These are phyloP conservation scores for Withania somnifera DNA, from an alignment of 305 asterid genomes.

Conservation along the genomic window DNA sequence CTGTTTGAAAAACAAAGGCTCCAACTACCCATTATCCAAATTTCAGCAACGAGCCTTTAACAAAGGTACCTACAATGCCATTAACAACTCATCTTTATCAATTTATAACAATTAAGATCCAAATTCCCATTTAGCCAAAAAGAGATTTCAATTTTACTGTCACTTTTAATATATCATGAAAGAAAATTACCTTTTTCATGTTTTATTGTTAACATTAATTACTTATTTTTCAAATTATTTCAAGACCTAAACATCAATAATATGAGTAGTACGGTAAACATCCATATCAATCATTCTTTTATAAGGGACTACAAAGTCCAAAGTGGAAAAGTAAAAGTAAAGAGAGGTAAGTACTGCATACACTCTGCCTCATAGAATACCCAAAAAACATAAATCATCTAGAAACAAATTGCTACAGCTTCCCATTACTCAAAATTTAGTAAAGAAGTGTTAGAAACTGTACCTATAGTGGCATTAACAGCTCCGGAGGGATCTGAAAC, in stretches of 20 bases:
- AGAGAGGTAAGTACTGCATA: too few species aligned
- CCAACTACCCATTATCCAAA: conserved; percentile 55
- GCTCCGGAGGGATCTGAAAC: neutral
- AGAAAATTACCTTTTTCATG: too few species aligned
- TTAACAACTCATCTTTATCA: conserved; percentile 1
- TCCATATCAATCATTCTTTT: too few species aligned
- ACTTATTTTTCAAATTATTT: too few species aligned
- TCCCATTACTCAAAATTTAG: conserved; percentile 24
- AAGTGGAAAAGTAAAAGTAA: too few species aligned
- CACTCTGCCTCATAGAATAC: conserved; percentile 31
- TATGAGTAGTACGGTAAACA: too few species aligned
- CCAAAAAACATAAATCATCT: conserved; percentile 50
- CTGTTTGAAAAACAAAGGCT: conserved; percentile 52
- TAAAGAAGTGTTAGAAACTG: conserved; percentile 10
- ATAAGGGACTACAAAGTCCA: too few species aligned
- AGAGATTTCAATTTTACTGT: too few species aligned
- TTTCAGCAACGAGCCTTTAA: conserved; percentile 26
- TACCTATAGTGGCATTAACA: conserved; percentile 10
- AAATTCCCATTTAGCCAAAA: conserved; percentile 4
- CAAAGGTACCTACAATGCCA: conserved; percentile 16
- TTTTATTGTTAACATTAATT: too few species aligned
- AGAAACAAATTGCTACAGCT: conserved; percentile 51
- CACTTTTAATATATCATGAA: too few species aligned
- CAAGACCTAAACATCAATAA: too few species aligned
- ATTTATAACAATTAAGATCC: conserved; percentile 8